Evolutionary conservation across 331 rosid species (phyloP), one percentile per base, ranked within the genome.

Genomic region (Arachis monticola): DNA sequence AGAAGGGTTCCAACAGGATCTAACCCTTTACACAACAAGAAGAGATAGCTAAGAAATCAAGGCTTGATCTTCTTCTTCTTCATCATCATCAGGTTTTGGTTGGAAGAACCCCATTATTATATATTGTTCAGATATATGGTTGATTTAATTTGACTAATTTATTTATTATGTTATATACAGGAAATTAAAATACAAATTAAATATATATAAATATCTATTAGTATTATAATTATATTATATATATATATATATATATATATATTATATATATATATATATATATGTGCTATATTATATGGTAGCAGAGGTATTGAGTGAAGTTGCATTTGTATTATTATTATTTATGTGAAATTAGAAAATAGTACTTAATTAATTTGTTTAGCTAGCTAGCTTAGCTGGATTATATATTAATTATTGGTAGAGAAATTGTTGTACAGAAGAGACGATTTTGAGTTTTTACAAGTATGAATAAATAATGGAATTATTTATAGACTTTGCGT

Each of bases 1-100:
- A 74, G 90, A 40, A 83, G 69, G 51, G 83, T 86, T 7, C 90
- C 90, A 1, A 81, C 83, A 77, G 90, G 90, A 72, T 86, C 90
- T 75, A 86, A 86, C 74, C 90, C 87, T 74, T 75, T 86, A 67
- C 90, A 86, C 83, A 86, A 86, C 81, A 83, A 64, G 87, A 83
- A 64, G 87, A 77, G 84, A 83, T 86, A 78, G 79, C 41, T 68
- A 58, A 27, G 30, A 27, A 27, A 27, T 27, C 30, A 27, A 27
- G 64, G 1, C 42, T 45, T 56, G 10, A 63, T 76, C 59, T 69
- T 35, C 40, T 35, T 76, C 59, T 64, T 35, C 40, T 4, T 38
- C 41, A 0, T 38, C 41, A 38, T 38, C 57, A 12, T 12, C 57
- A 55, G 77, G 80, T 76, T 70, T 60, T 69, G 48, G 57, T 58